A percentile compares a stretch with the other conserved stretches of the same genome.
These are phyloP conservation scores for Ceratobasidium sp. DNA, from an alignment of 1,284 basidiomycete species.

Conservation along the genomic window DNA sequence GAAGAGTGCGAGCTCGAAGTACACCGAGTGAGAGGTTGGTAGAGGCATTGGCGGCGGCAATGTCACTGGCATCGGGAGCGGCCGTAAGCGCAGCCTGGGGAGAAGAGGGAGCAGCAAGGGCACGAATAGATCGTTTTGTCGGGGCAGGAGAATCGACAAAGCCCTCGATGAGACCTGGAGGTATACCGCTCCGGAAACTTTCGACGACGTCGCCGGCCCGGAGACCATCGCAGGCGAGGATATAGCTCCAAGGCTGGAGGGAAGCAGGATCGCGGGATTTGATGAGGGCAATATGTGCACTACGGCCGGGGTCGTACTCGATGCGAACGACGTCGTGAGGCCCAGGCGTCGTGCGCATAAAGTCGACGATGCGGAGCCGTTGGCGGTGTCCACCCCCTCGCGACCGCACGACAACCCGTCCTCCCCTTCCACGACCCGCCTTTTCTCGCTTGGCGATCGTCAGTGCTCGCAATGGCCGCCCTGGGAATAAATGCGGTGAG, in stretches of 20 bases:
- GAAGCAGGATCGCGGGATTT: conserved; percentile 67
- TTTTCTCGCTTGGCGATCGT: conserved; percentile 87
- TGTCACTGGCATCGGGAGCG: conserved; percentile 49
- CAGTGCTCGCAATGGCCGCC: conserved; percentile 84
- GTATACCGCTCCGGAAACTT: conserved; percentile 87
- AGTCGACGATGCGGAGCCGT: conserved; percentile 91
- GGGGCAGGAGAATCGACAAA: conserved; percentile 29
- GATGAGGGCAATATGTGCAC: conserved; percentile 93
- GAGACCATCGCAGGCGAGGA: conserved; percentile 91
- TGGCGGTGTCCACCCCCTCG: conserved; percentile 93
- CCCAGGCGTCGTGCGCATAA: conserved; percentile 80
- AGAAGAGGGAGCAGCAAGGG: conserved; percentile 39
- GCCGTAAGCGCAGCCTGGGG: conserved; percentile 49
- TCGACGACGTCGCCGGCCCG: conserved; percentile 90
- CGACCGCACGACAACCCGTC: conserved; percentile 89
- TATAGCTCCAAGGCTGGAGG: conserved; percentile 73
- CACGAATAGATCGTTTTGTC: conserved; percentile 32
- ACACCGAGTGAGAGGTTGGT: conserved; percentile 82
- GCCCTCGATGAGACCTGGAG: conserved; percentile 54
- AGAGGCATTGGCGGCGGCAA: conserved; percentile 64
- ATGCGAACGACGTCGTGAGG: conserved; percentile 91
- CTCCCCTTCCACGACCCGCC: conserved; percentile 88
- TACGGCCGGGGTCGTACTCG: conserved; percentile 96
- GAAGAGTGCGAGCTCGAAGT: conserved; percentile 86
- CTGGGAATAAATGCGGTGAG: conserved; percentile 85